Evolutionary conservation across 2,329 filamentous ascomycete species (phyloP), one percentile per base, ranked within the genome.

Genomic region (Cercospora sp.): DNA sequence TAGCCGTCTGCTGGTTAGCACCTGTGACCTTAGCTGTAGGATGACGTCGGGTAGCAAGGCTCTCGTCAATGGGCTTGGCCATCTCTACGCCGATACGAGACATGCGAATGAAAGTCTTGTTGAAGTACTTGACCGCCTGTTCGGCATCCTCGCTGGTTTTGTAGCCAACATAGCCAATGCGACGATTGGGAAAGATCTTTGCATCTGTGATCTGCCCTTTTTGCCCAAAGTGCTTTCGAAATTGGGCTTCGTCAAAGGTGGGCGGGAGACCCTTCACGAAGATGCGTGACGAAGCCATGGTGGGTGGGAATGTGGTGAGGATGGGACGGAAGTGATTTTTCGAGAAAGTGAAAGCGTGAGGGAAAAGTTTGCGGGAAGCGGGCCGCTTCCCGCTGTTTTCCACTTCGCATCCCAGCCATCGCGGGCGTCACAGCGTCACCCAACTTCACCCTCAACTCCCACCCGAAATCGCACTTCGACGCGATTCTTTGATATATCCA

Each of bases 121-220:
- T 94, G 85, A 97, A 97, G 83, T 97, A 96, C 80, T 92, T 94
- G 78, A 96, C 91, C 55, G 95, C 94, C 77, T 89, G 87, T 66
- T 87, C 84, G 66, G 95, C 95, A 78, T 92, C 90, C 70, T 94
- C 88, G 13, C 91, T 83, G 62, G 87, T 91, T 81, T 92, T 94
- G 85, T 94, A 98, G 70, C 95, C 95, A 68, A 99, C 89, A 85
- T 97, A 99, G 74, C 94, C 95, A 80, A 99, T 97, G 74, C 94
- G 88, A 75, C 95, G 89, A 76, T 93, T 89, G 5, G 92, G 88
- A 77, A 98, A 92, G 78, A 97, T 87, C 85, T 96, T 96, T 75
- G 93, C 88, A 82, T 99, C 95, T 63, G 94, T 98, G 77, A 97
- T 88, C 71, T 91, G 84, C 70, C 90, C 90, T 74, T 87, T 86